Conservation (phyloP, 2,329 filamentous ascomycete species). For the Phoma sp. region DNA sequence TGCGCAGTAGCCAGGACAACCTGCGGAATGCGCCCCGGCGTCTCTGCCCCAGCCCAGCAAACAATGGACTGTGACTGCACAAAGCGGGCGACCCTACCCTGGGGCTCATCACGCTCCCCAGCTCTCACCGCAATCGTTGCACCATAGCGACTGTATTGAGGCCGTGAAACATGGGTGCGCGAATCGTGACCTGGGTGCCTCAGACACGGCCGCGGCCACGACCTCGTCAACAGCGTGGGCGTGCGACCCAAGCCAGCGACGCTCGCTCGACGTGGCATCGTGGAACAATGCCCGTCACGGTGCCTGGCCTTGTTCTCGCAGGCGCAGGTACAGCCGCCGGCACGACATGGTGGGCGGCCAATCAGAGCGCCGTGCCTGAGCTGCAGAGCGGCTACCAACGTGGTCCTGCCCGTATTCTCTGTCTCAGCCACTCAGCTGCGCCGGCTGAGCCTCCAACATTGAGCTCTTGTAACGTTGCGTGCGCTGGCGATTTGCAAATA, state of each 20-base stretch:
- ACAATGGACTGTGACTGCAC: too few relatives aligned
- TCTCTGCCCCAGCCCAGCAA: conserved; percentile 4
- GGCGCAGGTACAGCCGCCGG: conserved; percentile 15
- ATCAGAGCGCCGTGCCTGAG: conserved; percentile 13
- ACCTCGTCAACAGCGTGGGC: conserved; percentile 7
- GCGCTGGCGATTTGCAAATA: not conserved
- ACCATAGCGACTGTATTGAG: conserved; percentile 25
- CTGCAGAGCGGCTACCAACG: conserved; percentile 13
- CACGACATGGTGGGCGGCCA: conserved; percentile 6
- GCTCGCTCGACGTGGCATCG: conserved; percentile 20
- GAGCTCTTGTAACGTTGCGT: not conserved
- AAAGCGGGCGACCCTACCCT: too few relatives aligned
- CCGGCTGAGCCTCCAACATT: conserved; percentile 3
- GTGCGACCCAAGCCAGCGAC: conserved; percentile 12
- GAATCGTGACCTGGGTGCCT: conserved; percentile 20
- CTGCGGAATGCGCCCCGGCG: conserved; percentile 6
- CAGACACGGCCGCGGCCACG: conserved; percentile 12
- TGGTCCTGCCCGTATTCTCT: conserved; percentile 8
- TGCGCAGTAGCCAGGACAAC: conserved; percentile 14
- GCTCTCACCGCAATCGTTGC: conserved; percentile 28
- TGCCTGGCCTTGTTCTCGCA: conserved; percentile 1
- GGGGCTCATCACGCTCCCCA: not conserved
- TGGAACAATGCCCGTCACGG: conserved; percentile 13
- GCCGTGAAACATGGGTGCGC: conserved; percentile 29
- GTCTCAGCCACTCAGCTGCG: conserved; percentile 15